phyloP scores from a whole-genome alignment of 805 yeast species.

The Wickerhamomyces queroliae region DNA sequence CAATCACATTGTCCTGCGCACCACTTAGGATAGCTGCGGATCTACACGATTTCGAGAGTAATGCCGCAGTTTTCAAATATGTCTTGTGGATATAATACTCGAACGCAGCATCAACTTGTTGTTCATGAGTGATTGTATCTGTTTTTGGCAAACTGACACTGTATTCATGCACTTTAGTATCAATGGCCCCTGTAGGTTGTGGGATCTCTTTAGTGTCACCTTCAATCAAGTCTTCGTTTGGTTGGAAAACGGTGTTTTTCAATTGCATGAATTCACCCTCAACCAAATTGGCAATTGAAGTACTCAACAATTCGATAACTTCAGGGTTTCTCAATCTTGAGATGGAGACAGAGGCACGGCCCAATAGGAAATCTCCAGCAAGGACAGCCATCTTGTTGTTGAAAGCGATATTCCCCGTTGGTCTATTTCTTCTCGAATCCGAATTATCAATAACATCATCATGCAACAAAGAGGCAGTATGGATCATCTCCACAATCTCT shows the following conservation, averaged over 20 bases:
- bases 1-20: conserved; percentile 67
- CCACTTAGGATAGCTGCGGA: conserved; percentile 93
- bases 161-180: conserved; percentile 37
- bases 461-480: conserved; percentile 90
- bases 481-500: conserved; percentile 97
- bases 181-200: conserved; percentile 55
- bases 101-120: conserved; percentile 81
- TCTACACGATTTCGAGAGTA: conserved; percentile 89
- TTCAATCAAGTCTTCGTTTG: conserved; percentile 40
- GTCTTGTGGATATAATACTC: conserved; percentile 95
- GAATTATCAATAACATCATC: conserved; percentile 94
- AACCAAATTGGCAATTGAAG: conserved; percentile 92
- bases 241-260: conserved; percentile 78
- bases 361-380: conserved; percentile 93
- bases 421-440: conserved; percentile 84
- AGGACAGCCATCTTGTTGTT: conserved; percentile 96
- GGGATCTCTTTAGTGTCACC: conserved; percentile 42
- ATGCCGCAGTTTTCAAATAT: conserved; percentile 88
- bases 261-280: conserved; percentile 99
- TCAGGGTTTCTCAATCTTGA: conserved; percentile 94
- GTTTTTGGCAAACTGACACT: conserved; percentile 22
- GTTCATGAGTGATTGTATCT: conserved; percentile 43
- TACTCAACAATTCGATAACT: conserved; percentile 91
- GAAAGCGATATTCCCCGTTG: conserved; percentile 89
- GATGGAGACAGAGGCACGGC: conserved; percentile 93